These are phyloP conservation scores for Hypoxylon sp. DNA, from an alignment of 2,329 filamentous ascomycete species.

Conservation along the genomic window DNA sequence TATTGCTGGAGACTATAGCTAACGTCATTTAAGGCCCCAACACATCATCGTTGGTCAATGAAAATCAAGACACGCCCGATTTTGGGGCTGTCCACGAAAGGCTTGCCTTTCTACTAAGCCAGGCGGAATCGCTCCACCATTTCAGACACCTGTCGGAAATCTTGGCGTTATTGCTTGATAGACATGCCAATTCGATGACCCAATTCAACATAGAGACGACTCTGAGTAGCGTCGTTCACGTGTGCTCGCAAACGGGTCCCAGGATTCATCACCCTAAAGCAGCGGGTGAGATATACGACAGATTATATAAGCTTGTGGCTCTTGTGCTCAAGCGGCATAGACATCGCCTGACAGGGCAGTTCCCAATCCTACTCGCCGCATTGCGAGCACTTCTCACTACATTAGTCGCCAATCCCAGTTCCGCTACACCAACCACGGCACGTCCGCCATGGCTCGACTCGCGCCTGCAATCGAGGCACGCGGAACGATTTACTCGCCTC, in stretches of 20 bases:
- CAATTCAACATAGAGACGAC: constrained; percentile 71
- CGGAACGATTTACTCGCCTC: constrained; percentile 66
- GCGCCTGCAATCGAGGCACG: constrained; percentile 57
- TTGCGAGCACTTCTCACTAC: constrained; percentile 68
- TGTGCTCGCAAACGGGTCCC: constrained; percentile 49
- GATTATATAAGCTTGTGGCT: constrained; percentile 67
- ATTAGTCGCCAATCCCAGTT: constrained; percentile 59
- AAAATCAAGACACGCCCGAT: constrained; percentile 41
- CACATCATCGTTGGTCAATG: constrained; percentile 12
- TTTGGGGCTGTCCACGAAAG: constrained; percentile 45
- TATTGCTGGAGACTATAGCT: constrained; percentile 19
- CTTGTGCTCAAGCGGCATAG: constrained; percentile 70
- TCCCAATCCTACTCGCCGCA: constrained; percentile 67
- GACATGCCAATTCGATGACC: constrained; percentile 62
- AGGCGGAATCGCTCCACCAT: constrained; percentile 45
- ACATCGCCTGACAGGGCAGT: constrained; percentile 71
- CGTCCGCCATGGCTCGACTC: constrained; percentile 55
- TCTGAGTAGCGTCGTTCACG: constrained; percentile 59
- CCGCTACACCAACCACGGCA: constrained; percentile 40
- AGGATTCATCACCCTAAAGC: constrained; percentile 44
- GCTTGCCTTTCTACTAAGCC: constrained; percentile 44
- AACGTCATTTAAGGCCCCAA: constrained; percentile 35
- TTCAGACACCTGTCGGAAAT: constrained; percentile 48
- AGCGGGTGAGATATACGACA: constrained; percentile 57
- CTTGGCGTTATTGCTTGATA: constrained; percentile 61